phyloP scores from a whole-genome alignment of 208 protist genomes.

The Tritrichomonas foetus region DNA sequence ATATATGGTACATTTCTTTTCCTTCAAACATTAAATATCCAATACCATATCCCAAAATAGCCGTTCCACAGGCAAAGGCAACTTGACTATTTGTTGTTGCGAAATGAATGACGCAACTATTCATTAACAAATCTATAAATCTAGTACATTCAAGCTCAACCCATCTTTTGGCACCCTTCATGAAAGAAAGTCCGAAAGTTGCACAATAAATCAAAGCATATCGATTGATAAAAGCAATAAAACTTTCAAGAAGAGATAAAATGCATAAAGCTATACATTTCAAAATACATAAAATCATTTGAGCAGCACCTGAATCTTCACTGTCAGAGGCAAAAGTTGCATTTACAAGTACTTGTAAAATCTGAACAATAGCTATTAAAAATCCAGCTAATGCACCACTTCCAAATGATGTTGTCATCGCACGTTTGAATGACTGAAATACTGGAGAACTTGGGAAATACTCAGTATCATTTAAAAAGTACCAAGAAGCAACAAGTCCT shows the following conservation, averaged over 20 bases:
- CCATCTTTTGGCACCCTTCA: neutral
- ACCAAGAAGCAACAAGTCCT: neutral
- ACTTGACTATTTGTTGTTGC: neutral
- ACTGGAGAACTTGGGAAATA: constrained; percentile 1
- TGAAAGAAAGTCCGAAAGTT: neutral
- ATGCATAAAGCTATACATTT: neutral
- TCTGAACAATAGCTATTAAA: neutral
- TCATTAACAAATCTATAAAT: neutral
- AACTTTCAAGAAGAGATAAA: neutral
- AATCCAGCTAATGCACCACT: neutral
- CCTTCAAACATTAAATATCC: neutral
- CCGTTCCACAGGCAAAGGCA: neutral
- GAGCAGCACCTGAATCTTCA: neutral
- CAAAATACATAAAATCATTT: neutral
- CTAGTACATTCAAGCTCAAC: neutral
- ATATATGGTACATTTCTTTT: neutral
- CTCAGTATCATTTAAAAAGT: constrained; percentile 1
- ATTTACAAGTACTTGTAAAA: neutral
- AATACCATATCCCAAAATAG: neutral
- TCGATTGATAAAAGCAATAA: neutral
- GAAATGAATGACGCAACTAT: neutral
- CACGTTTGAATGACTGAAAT: neutral
- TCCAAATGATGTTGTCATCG: constrained; percentile 12
- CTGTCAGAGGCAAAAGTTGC: neutral
- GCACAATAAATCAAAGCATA: constrained; percentile 9